Evolutionary conservation across 495 filamentous ascomycete species (phyloP), one percentile per base, ranked within the genome.

Genomic region (Elasticomyces elasticus): DNA sequence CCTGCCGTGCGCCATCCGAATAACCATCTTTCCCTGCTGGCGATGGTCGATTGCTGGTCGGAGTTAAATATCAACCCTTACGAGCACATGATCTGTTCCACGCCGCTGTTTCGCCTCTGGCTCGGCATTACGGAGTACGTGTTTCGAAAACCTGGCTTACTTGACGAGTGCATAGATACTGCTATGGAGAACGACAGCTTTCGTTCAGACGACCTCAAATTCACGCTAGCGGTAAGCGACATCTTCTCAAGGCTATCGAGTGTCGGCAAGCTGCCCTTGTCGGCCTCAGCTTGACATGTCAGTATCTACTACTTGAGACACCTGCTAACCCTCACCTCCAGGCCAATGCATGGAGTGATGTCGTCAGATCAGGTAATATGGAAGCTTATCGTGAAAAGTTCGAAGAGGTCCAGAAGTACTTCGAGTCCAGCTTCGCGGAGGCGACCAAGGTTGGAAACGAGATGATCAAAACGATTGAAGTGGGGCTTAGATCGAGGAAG

Each of bases 41-140:
- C 91, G n/a, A 98, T 98, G 79, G 92, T 97, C 25, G 92, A 98
- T 71, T 97, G 89, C 69, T 98, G 92, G 92, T 90, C 82, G 68
- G 85, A 85, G 54, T 75, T 95, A 13, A 86, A 83, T 28, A 98
- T 95, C 58, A 85, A 92, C 28, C 92, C 92, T 0, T 98, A 97
- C 67, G 90, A 97, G 68, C 92, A 98, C 72, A 96, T 97, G 89
- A 95, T 98, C 60, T 98, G 92, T 71, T 94, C 87, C 12, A 98
- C 92, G 13, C 92, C 92, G 49, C 77, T 95, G n/a, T 98, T 97
- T 74, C 85, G 92, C 33, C 79, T 98, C 26, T 96, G 92, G 90
- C 77, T 98, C 44, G 92, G 92, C 43, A 90, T 95, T n/a, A 89
- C 89, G 5, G 90, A 98, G 70, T 94, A 94, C 69, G 74, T 98